Evolutionary conservation across 495 filamentous ascomycete species (phyloP).

Genomic region (Penicillium herquei): DNA sequence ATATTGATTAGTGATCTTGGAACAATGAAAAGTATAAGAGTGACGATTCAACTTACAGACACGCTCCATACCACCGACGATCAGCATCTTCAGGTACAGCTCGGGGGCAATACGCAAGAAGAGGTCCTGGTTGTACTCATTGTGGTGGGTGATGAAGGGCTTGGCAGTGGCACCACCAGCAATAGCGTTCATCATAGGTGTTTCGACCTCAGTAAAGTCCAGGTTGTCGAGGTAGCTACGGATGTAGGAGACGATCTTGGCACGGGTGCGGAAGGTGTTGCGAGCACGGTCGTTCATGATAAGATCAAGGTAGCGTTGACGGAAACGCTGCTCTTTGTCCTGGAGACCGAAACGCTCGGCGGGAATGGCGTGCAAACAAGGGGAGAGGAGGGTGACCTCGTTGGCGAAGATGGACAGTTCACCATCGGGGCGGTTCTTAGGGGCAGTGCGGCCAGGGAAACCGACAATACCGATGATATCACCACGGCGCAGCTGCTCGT

Average conservation of each 20-base stretch:
- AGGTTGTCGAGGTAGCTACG: conserved; percentile 80
- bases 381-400: conserved; percentile 79
- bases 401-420: conserved; percentile 93
- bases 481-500: conserved; percentile 84
- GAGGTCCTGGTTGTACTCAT: conserved; percentile 88
- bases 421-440: conserved; percentile 81
- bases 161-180: conserved; percentile 95
- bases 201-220: conserved; percentile 94
- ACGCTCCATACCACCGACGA: conserved; percentile 87
- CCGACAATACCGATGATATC: conserved; percentile 90
- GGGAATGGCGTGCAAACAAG: conserved; percentile 91
- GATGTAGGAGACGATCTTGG: conserved; percentile 82
- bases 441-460: conserved; percentile 83
- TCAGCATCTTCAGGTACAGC: conserved; percentile 91
- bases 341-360: conserved; percentile 91
- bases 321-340: conserved; percentile 88
- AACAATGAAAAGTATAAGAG: not conserved
- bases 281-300: conserved; percentile 90
- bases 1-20: not conserved
- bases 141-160: conserved; percentile 93
- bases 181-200: conserved; percentile 95
- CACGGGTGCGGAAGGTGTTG: conserved; percentile 75
- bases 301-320: conserved; percentile 89
- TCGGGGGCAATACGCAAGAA: conserved; percentile 96
- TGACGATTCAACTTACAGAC: conserved; percentile 48